phyloP scores from a whole-genome alignment of 2,329 filamentous ascomycete species.

The Graphilbum fragrans region DNA sequence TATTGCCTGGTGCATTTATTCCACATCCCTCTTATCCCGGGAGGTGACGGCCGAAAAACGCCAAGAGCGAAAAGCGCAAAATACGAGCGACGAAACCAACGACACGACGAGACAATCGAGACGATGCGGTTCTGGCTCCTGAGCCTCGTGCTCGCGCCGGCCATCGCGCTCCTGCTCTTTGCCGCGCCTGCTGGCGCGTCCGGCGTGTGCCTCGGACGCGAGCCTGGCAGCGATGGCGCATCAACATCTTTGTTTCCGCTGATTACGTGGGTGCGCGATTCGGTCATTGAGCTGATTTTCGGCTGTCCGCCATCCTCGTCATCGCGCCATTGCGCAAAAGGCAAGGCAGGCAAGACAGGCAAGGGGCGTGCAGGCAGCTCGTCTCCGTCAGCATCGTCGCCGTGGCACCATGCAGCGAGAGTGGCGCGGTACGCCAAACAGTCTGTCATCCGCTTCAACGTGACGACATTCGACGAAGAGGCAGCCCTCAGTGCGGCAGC shows the following conservation, averaged over 20 bases:
- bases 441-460: conserved; percentile 80
- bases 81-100: too few species aligned
- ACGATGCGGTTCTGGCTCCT: background rate
- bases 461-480: conserved; percentile 58
- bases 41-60: too few species aligned
- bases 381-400: conserved; percentile 14
- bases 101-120: background rate
- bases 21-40: too few species aligned
- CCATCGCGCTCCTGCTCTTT: conserved; percentile 1
- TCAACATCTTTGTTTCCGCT: conserved; percentile 25
- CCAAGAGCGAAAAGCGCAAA: too few species aligned
- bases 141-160: background rate
- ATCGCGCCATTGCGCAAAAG: too few species aligned
- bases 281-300: conserved; percentile 36
- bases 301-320: conserved; percentile 24
- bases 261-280: conserved; percentile 37
- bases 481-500: conserved; percentile 59
- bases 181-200: conserved; percentile 1
- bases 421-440: conserved; percentile 54
- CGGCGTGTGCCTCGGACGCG: background rate
- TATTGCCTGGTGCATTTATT: too few species aligned
- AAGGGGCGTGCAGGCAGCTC: background rate
- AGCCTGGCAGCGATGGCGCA: background rate
- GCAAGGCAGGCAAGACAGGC: background rate
- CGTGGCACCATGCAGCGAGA: conserved; percentile 13